These are phyloP conservation scores for Phytophthora syringae DNA, from an alignment of 352 stramenopile species.

Conservation along the genomic window DNA sequence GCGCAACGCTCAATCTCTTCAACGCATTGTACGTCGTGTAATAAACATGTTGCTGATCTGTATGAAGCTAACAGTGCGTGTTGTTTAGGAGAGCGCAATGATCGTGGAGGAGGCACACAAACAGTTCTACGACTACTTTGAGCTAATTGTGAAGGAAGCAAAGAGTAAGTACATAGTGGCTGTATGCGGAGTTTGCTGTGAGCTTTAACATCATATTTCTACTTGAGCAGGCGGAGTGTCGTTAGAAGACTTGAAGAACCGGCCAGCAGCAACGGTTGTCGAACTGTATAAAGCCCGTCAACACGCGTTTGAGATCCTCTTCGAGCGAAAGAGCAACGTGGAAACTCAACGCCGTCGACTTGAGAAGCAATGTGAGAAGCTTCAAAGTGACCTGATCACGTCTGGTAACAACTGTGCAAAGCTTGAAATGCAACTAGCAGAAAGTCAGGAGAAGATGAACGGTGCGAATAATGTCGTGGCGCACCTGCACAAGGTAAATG, in stretches of 20 bases:
- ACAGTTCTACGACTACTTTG: slow-evolving; percentile 57
- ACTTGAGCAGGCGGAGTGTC: slow-evolving; percentile 40
- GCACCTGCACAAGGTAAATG: slow-evolving; percentile 61
- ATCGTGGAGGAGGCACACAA: slow-evolving; percentile 51
- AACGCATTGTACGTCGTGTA: slow-evolving; percentile 54
- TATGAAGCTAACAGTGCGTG: slow-evolving; percentile 8
- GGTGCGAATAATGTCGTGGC: slow-evolving; percentile 43
- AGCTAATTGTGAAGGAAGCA: slow-evolving; percentile 48
- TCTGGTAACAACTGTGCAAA: slow-evolving; percentile 53
- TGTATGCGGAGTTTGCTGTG: not conserved
- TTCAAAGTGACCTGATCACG: slow-evolving; percentile 56
- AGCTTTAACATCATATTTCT: slow-evolving; percentile 8
- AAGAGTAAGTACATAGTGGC: slow-evolving; percentile 36
- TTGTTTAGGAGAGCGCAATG: slow-evolving; percentile 45
- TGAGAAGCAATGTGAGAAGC: slow-evolving; percentile 57
- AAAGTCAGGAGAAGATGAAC: slow-evolving; percentile 52
- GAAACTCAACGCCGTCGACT: slow-evolving; percentile 57
- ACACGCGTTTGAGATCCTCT: slow-evolving; percentile 66
- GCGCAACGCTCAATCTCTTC: slow-evolving; percentile 45
- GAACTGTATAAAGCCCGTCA: slow-evolving; percentile 64
- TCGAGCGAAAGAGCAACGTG: slow-evolving; percentile 58
- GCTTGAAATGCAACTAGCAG: slow-evolving; percentile 51
- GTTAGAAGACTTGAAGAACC: slow-evolving; percentile 47
- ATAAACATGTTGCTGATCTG: not conserved
- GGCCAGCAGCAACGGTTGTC: slow-evolving; percentile 54